Evolutionary conservation across 2,329 filamentous ascomycete species (phyloP), one percentile per base, ranked within the genome.

Genomic region (Alternaria sp.): DNA sequence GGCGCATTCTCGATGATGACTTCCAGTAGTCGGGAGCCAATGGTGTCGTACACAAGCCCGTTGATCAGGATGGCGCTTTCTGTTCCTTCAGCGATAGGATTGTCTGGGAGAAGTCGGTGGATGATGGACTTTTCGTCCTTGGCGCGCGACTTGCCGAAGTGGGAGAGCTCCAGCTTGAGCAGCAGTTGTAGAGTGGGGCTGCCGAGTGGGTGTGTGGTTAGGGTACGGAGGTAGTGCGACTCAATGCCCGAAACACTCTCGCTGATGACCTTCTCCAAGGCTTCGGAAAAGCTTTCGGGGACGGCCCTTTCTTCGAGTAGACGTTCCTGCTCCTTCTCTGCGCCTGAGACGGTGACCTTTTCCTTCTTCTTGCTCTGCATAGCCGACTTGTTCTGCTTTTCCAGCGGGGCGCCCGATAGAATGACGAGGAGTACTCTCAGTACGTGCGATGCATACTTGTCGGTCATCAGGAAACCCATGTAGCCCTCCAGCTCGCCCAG

Each of bases 321-420:
- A 30, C 69, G 62, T 17, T 79, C 75, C 21, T 88, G 86, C n/a
- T 84, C 81, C 9, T 84, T 81, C 3, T 82, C 77, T 5, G 82
- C 82, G 3, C 86, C 84, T 2, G 82, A 83, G 2, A 80, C 70
- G 1, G 87, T 86, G 54, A 96, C 86, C 69, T 91, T 90, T 80
- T 98, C 94, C 81, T 98, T 98, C 82, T 90, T 94, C 80, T 93
- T 94, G 84, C 95, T 97, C 77, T 95, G 92, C 50, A 97, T 81
- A n/a, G 97, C 82, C 1, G 90, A 89, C 77, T 90, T 90, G 60
- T 67, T 72, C 64, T 75, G 70, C 61, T 91, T 88, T 61, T 93
- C 89, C 6, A 97, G 83, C 0, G 94, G 90, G 63, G 92, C 87
- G 7, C 96, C 96, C 0, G 95, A 92, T 6, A 99, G 84, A 1